A percentile compares a stretch with the other conserved stretches of the same genome.
Evolutionary conservation across 768 basidiomycete genomes (phyloP).

Genomic region (Psilocybe tampanensis): DNA sequence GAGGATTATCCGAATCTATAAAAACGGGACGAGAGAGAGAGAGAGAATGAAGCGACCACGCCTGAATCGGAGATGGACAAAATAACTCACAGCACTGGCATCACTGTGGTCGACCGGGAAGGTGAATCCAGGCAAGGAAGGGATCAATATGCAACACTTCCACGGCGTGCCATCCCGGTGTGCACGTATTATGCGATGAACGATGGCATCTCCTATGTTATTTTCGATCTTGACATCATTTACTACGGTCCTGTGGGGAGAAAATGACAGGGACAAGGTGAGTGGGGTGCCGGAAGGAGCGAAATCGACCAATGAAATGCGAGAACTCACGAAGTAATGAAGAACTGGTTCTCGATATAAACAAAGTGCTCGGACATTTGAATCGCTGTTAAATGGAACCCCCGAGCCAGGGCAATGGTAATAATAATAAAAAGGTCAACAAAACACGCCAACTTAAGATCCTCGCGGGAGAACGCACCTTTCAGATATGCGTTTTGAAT

Average conservation of each 20-base stretch:
- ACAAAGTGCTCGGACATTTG: conserved; percentile 96
- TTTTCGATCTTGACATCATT: conserved; percentile 90
- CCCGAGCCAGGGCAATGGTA: conserved; percentile 1
- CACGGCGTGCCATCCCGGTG: conserved; percentile 79
- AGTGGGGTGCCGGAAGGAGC: not conserved
- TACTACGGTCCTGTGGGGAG: conserved; percentile 63
- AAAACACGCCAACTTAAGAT: conserved; percentile 4
- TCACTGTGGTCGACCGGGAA: conserved; percentile 92
- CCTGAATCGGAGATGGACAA: conserved; percentile 5
- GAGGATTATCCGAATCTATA: conserved; percentile 87
- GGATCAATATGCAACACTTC: conserved; percentile 93
- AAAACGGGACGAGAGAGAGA: too few species aligned
- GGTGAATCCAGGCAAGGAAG: conserved; percentile 90
- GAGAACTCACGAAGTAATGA: conserved; percentile 77
- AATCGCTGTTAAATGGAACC: conserved; percentile 58
- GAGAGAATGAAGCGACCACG: not conserved
- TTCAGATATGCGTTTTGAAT: conserved; percentile 94
- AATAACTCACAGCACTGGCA: conserved; percentile 77
- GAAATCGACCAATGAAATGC: not conserved
- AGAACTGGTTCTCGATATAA: conserved; percentile 97
- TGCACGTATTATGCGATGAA: conserved; percentile 87
- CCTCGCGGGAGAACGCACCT: conserved; percentile 45
- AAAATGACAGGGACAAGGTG: conserved; percentile 9
- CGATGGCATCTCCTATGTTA: conserved; percentile 91
- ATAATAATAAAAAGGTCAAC: conserved; percentile 7